Conservation (phyloP, 148 eudicot genomes). For the Vaccinium corymbosum region DNA sequence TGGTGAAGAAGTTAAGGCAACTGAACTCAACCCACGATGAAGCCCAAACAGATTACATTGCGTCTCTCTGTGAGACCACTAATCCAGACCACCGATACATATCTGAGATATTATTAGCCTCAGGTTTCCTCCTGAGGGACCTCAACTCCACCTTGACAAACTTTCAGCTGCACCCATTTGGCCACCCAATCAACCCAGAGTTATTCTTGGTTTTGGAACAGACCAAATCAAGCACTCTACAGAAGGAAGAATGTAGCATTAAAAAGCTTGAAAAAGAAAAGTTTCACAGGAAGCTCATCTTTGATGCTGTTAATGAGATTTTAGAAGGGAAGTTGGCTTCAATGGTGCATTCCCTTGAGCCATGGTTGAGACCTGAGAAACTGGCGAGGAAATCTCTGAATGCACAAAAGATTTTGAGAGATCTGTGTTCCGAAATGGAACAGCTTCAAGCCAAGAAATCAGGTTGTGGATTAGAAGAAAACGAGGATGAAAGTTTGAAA, state of each 20-base stretch:
- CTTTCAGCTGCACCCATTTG: slow-evolving; percentile 79
- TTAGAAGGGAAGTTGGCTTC: slow-evolving; percentile 47
- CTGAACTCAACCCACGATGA: slow-evolving; percentile 79
- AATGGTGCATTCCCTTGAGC: slow-evolving; percentile 34
- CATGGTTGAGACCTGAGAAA: slow-evolving; percentile 47
- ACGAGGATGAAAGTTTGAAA: slow-evolving; percentile 62
- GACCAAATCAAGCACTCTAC: slow-evolving; percentile 59
- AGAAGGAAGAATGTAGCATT: slow-evolving; percentile 32
- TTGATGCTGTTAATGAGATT: slow-evolving; percentile 79
- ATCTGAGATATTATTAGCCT: slow-evolving; percentile 79
- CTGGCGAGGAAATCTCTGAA: slow-evolving; percentile 54
- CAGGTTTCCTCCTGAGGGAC: slow-evolving; percentile 86
- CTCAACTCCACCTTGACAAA: slow-evolving; percentile 52
- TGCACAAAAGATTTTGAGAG: slow-evolving; percentile 78
- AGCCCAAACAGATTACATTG: slow-evolving; percentile 74
- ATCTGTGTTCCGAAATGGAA: slow-evolving; percentile 75
- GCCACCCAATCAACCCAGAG: slow-evolving; percentile 78
- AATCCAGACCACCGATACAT: slow-evolving; percentile 81
- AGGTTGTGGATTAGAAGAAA: slow-evolving; percentile 35
- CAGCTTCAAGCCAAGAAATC: slow-evolving; percentile 38
- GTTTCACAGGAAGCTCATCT: slow-evolving; percentile 68
- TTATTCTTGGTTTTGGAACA: slow-evolving; percentile 76
- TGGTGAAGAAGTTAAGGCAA: slow-evolving; percentile 77
- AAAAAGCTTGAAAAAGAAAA: slow-evolving; percentile 43
- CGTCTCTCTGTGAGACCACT: slow-evolving; percentile 82